Percentiles rank a stretch among this genome's conserved stretches.
Evolutionary conservation across 2,329 filamentous ascomycete species (phyloP).

Genomic region (Ilyonectria mors-panacis): DNA sequence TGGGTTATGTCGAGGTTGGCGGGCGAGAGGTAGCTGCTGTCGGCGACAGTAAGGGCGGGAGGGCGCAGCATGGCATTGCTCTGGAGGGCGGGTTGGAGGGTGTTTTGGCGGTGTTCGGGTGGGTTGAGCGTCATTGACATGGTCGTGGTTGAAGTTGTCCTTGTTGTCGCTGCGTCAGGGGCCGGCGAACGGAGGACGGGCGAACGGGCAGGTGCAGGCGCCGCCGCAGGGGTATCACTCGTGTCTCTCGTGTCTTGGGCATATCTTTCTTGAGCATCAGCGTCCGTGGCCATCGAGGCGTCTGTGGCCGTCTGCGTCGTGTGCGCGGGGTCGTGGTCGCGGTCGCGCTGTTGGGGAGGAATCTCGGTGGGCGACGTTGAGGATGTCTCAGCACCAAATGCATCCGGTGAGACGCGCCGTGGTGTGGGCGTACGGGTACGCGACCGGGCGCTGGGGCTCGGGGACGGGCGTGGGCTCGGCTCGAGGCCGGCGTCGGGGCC

Average conservation of each 20-base stretch:
- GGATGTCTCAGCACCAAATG: conserved; percentile 38
- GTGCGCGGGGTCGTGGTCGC: conserved; percentile 21
- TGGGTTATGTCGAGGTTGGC: conserved; percentile 54
- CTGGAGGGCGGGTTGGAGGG: conserved; percentile 28
- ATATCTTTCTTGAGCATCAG: conserved; percentile 23
- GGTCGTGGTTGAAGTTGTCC: conserved; percentile 17
- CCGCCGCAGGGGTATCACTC: conserved; percentile 10
- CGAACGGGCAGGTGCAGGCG: conserved; percentile 20
- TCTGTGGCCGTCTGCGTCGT: conserved; percentile 30
- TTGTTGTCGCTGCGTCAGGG: conserved; percentile 3
- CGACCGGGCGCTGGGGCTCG: conserved; percentile 41
- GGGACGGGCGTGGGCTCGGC: conserved; percentile 27
- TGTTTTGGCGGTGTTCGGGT: conserved; percentile 10
- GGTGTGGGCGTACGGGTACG: conserved; percentile 45
- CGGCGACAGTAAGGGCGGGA: conserved; percentile 45
- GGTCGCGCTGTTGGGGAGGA: conserved; percentile 14
- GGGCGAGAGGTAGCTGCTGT: conserved; percentile 61
- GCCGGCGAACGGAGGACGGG: conserved; percentile 10
- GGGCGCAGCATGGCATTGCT: conserved; percentile 35
- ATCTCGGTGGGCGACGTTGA: conserved; percentile 24
- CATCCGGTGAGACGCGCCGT: conserved; percentile 43
- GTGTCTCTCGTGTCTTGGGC: not conserved
- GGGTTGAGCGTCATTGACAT: conserved; percentile 25
- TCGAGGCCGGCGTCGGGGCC: conserved; percentile 9
- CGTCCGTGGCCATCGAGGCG: conserved; percentile 37